Evolutionary conservation across 2,329 filamentous ascomycete species (phyloP), one percentile per base, ranked within the genome.

Genomic region (Penicillium occitanis): DNA sequence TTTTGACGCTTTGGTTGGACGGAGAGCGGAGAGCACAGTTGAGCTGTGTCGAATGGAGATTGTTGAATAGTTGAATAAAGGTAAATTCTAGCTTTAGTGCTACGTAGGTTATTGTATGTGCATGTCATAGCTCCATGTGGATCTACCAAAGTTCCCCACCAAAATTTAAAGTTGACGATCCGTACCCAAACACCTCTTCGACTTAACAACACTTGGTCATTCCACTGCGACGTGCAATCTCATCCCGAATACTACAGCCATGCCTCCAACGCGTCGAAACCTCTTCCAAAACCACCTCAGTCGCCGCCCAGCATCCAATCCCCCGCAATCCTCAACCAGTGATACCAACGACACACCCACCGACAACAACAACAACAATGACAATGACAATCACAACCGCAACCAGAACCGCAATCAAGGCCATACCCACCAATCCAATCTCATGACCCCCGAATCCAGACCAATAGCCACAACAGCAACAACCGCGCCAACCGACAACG

Each of bases 1-100:
- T 75, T 83, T 94, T 70, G 90, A 93, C 75, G 88, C 85, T 0
- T 74, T 94, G 64, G 88, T 90, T 0, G 91, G 91, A 1, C 67
- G 71, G 62, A 72, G 74, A 28, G 84, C 81, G 13, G 71, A 69
- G 6, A 80, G 44, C 30, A 42, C 51, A 6, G n/a, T 42, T 14
- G 51, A 10, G 1, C 17, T 63, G 2, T 66, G 64, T 63, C 19
- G 19, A 44, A 40, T 51, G 30, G 10, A 40, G 51, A 57, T 35
- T 57, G 19, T 11, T 35, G 28, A 57, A 35, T 28, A 22, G 8
- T 11, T 11, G 42, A 46, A 46, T 5, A 25, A 25, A 25, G 3
- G 25, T 25, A 25, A 25, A 25, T 25, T 25, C 25, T 25, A 25
- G n/a, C n/a, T n/a, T n/a, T n/a, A n/a, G n/a, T n/a, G n/a, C n/a